Evolutionary conservation across 2,329 filamentous ascomycete species (phyloP), one percentile per base, ranked within the genome.

Genomic region (Xylariaceae sp.): DNA sequence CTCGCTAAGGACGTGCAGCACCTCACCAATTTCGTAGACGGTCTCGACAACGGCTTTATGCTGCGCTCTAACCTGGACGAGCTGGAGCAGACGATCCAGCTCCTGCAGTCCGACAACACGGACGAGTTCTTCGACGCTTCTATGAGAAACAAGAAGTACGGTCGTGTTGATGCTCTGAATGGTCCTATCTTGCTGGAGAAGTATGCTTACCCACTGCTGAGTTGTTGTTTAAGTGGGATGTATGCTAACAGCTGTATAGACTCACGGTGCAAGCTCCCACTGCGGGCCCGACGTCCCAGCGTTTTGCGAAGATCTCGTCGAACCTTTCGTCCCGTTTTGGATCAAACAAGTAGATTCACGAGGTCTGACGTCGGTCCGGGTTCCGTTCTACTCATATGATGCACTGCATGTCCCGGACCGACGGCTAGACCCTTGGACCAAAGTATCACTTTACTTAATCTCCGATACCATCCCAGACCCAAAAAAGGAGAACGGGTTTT

Each of bases 101-200:
- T 99, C 30, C 89, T 99, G 82, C 86, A 90, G 70, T 84, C 83
- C 1, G 91, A 96, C 47, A 96, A 96, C 68, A 85, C 90, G n/a
- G 92, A 97, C 65, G 93, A 97, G 73, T 99, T 96, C 74, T 99
- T 94, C 73, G 94, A 99, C 71, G 88, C 94, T 53, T 89, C 88
- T 4, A 89, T 88, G 11, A 81, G 92, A 55, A 96, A 97, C 75
- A 92, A 89, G 77, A 95, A 96, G 72, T 99, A 96, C 72, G 89
- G 92, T 13, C 87, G 91, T 56, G 95, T 99, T 39, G 91, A 97
- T 75, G 89, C 90, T 55, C 80, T 95, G 72, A 95, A 95, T 72
- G 94, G 93, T 0, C 91, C 92, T 0, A 80, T 90, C 47, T 73
- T 99, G 62, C 75, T 99, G n/a, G 93, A 97, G 77, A 99, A 99